phyloP scores from a whole-genome alignment of 352 stramenopile genomes.

The Elongisporangium senticosum region DNA sequence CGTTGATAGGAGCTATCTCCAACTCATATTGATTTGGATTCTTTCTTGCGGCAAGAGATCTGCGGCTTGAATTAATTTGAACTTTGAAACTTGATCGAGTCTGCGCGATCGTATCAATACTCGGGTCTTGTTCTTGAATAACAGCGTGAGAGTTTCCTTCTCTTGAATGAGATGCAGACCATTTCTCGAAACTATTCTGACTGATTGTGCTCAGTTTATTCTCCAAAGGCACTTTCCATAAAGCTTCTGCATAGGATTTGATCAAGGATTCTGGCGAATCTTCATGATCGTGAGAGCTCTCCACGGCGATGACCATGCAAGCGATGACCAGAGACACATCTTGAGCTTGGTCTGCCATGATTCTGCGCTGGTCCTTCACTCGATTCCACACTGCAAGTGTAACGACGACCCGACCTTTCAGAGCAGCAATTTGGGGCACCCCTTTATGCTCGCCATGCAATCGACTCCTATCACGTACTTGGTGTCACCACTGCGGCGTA shows the following conservation, averaged over 20 bases:
- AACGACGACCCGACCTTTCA: not conserved
- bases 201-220: not conserved
- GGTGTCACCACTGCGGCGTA: not conserved
- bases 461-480: not conserved
- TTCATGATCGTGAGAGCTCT: not conserved
- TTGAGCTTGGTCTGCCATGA: not conserved
- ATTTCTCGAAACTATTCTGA: not conserved
- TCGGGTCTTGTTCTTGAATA: not conserved
- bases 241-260: not conserved
- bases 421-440: not conserved
- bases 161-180: not conserved
- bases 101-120: not conserved
- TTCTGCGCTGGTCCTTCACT: not conserved
- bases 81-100: not conserved
- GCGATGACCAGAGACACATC: not conserved
- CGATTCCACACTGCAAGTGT: not conserved
- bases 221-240: not conserved
- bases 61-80: not conserved
- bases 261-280: not conserved
- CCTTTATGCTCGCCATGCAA: not conserved
- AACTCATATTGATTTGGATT: not conserved
- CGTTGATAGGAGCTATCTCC: not conserved
- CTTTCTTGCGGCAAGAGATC: not conserved
- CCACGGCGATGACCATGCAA: not conserved
- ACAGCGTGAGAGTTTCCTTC: not conserved